Evolutionary conservation across 2,329 filamentous ascomycete species (phyloP), one percentile per base, ranked within the genome.

Genomic region (Coleophoma crateriformis): DNA sequence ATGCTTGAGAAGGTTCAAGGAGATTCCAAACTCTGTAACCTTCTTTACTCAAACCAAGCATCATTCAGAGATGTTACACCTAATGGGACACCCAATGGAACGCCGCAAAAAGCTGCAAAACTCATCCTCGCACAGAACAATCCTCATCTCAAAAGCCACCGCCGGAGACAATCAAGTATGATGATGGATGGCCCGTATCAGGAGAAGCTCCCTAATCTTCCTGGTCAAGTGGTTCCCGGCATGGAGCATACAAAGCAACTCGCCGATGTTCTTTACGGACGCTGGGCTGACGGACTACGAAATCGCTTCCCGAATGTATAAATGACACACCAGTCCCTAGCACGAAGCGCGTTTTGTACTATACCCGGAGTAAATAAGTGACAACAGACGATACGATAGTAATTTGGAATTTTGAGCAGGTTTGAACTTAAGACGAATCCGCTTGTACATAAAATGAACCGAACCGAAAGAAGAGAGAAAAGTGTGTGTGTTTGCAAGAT

Each of bases 171-270:
- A 48, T 61, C 65, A n/a, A 67, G 66, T 37, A 72, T 78, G 59
- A 67, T 73, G 42, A 65, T 68, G 33, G 73, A 79, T 44, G 66
- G 62, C 45, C 78, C 78, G 57, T 66, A 55, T 48, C 78, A 71
- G 59, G 64, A 71, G 20, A 64, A 61, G 48, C 45, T 61, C 41
- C 46, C 47, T 62, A 76, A 77, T 57, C 68, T 84, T 56, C 82
- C 81, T 1, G 82, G 78, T 11, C 74, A 79, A 55, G 66, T 72
- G 44, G 71, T 77, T 14, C 78, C 83, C 1, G 92, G 90, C 2
- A 92, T 96, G 88, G 91, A 96, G 68, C 92, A 96, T 68, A 88
- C 87, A 57, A 89, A 90, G 63, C 83, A 95, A 64, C 76, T 97
- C 35, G 89, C 88, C 1, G 90, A 96, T 66, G 88, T 95, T 17